Conservation (phyloP, 306 rosid species). For the Quercus alba region DNA sequence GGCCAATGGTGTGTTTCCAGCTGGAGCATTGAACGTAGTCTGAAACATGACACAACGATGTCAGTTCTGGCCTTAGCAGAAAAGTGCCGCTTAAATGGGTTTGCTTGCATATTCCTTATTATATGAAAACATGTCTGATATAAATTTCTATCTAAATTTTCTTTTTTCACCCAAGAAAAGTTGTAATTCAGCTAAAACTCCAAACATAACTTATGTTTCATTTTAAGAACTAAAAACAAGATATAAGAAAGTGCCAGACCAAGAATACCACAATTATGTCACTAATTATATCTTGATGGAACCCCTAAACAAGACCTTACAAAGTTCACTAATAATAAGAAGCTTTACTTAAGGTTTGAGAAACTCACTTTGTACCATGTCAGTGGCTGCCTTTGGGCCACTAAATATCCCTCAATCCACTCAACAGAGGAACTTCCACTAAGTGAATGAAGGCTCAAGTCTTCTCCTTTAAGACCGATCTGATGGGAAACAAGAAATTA, state of each 20-base stretch:
- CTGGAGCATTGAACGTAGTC: slow-evolving; percentile 88
- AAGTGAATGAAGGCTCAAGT: slow-evolving; percentile 83
- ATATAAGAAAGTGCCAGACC: background rate
- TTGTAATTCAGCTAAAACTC: background rate
- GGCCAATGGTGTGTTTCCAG: slow-evolving; percentile 82
- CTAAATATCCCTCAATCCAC: slow-evolving; percentile 74
- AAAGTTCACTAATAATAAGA: background rate
- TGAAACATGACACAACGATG: slow-evolving; percentile 24
- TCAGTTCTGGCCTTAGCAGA: background rate
- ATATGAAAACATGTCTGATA: slow-evolving; percentile 1
- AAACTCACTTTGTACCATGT: slow-evolving; percentile 95
- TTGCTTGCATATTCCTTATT: background rate
- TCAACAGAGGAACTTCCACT: slow-evolving; percentile 94
- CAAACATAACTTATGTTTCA: background rate
- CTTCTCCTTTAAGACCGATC: slow-evolving; percentile 97
- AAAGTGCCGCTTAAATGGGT: background rate
- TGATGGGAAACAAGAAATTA: slow-evolving; percentile 31
- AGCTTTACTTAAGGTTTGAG: slow-evolving; percentile 9
- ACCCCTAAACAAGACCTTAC: background rate
- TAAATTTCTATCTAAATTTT: background rate
- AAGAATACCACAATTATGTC: background rate
- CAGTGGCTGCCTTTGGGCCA: slow-evolving; percentile 70
- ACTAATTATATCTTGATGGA: background rate
- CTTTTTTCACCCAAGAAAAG: background rate
- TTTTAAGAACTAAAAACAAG: background rate